Evolutionary conservation across 2,329 filamentous ascomycete genomes (phyloP).

Genomic region (Fusarium marasasianum): DNA sequence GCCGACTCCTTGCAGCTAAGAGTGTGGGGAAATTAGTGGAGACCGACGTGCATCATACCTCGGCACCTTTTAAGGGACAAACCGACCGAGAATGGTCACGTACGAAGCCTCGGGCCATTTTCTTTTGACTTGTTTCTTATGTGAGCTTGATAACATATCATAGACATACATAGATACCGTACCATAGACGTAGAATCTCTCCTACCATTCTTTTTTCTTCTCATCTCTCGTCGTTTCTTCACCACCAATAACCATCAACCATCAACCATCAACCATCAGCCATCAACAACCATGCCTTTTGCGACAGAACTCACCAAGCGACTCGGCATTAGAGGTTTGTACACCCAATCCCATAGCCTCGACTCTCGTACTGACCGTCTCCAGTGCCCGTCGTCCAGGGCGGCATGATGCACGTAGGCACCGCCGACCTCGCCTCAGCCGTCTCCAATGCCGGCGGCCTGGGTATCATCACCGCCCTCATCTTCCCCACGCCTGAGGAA

Average conservation of each 20-base stretch:
- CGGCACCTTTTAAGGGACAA: constrained; percentile 23
- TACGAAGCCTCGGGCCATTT: constrained; percentile 21
- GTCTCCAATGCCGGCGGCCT: constrained; percentile 85
- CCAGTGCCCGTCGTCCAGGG: constrained; percentile 84
- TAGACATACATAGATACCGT: background rate
- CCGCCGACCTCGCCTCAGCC: constrained; percentile 79
- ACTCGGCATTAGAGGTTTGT: constrained; percentile 63
- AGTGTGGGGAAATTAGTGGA: constrained; percentile 18
- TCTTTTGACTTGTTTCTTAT: background rate
- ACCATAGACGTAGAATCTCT: background rate
- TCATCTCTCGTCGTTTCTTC: background rate
- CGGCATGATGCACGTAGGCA: constrained; percentile 88
- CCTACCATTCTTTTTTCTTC: background rate
- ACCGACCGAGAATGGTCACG: constrained; percentile 1
- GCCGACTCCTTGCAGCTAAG: constrained; percentile 1
- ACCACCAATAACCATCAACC: background rate
- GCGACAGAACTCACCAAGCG: constrained; percentile 66
- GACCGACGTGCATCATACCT: constrained; percentile 20
- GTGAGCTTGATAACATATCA: background rate
- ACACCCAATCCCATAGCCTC: background rate
- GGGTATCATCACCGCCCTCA: constrained; percentile 86
- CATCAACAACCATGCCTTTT: constrained; percentile 60
- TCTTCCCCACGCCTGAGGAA: constrained; percentile 90
- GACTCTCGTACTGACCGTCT: background rate
- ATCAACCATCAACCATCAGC: no score